Conservation (phyloP, 768 basidiomycete species). For the Suillus occidentalis region DNA sequence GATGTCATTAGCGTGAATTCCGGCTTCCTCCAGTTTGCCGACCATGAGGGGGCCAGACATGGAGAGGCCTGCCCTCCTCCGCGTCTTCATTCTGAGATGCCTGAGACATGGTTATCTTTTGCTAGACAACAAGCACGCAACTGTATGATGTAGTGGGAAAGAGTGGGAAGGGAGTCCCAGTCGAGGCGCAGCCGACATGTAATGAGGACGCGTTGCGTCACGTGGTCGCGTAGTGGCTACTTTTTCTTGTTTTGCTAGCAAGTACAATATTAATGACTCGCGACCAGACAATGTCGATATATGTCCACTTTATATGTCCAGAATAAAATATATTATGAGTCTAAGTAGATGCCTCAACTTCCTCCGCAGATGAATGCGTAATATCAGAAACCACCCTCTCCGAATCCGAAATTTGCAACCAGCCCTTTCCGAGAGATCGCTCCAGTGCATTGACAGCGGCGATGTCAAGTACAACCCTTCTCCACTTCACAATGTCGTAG, state of each 20-base stretch:
- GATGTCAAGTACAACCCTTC: slow-evolving; percentile 77
- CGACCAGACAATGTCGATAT: not conserved
- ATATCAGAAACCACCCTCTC: slow-evolving; percentile 11
- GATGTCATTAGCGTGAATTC: slow-evolving; percentile 87
- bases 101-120: slow-evolving; percentile 40
- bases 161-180: not conserved
- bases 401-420: slow-evolving; percentile 6
- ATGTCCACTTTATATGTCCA: not conserved
- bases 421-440: slow-evolving; percentile 51
- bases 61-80: slow-evolving; percentile 44
- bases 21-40: slow-evolving; percentile 82
- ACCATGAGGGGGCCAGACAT: slow-evolving; percentile 84
- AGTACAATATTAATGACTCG: not conserved
- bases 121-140: not conserved
- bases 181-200: not conserved
- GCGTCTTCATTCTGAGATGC: slow-evolving; percentile 50
- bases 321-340: not conserved
- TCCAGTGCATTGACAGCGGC: slow-evolving; percentile 82
- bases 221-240: slow-evolving; percentile 27
- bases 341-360: not conserved
- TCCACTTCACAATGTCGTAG: slow-evolving; percentile 84
- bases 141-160: not conserved
- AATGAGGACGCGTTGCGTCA: slow-evolving; percentile 30
- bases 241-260: no score
- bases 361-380: not conserved